Percentiles rank a stretch among this genome's conserved stretches.
Conservation (phyloP, 176 grass and related monocot species). For the Carex kokanica region DNA sequence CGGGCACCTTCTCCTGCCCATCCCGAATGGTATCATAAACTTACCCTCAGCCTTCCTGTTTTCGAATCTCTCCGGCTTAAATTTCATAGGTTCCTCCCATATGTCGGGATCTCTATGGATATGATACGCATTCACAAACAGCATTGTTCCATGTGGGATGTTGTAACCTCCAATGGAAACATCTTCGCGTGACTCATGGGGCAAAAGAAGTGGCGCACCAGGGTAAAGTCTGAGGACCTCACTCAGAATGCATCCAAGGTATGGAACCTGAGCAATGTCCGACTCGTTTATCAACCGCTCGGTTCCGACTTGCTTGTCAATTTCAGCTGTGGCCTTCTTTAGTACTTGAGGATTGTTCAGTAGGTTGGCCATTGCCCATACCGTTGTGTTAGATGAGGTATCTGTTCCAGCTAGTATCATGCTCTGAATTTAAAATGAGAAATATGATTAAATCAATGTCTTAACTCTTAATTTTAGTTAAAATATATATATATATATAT, state of each 20-base stretch:
- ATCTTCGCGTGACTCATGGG: slow-evolving; percentile 27
- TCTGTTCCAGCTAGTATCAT: slow-evolving; percentile 26
- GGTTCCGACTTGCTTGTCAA: slow-evolving; percentile 8
- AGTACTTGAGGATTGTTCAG: slow-evolving; percentile 23
- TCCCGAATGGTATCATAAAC: slow-evolving; percentile 9
- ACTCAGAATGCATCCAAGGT: slow-evolving; percentile 13
- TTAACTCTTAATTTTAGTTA: too few relatives aligned
- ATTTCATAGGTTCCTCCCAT: slow-evolving; percentile 19
- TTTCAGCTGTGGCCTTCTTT: slow-evolving; percentile 3
- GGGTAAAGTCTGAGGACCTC: slow-evolving; percentile 32
- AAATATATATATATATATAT: too few relatives aligned
- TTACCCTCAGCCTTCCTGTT: neutral
- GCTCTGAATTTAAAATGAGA: too few relatives aligned
- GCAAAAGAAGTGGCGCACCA: neutral
- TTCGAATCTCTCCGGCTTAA: slow-evolving; percentile 27
- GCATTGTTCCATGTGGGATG: slow-evolving; percentile 19
- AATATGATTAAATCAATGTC: too few relatives aligned
- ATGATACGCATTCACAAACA: slow-evolving; percentile 28
- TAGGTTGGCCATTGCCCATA: slow-evolving; percentile 24
- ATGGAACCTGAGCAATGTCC: slow-evolving; percentile 28
- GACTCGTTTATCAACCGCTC: slow-evolving; percentile 18
- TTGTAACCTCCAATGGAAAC: slow-evolving; percentile 26
- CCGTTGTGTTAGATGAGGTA: slow-evolving; percentile 17
- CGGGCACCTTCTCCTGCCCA: slow-evolving; percentile 29
- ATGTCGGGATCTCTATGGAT: slow-evolving; percentile 28